Evolutionary conservation across 495 filamentous ascomycete species (phyloP).

Genomic region (Penicillium herquei): DNA sequence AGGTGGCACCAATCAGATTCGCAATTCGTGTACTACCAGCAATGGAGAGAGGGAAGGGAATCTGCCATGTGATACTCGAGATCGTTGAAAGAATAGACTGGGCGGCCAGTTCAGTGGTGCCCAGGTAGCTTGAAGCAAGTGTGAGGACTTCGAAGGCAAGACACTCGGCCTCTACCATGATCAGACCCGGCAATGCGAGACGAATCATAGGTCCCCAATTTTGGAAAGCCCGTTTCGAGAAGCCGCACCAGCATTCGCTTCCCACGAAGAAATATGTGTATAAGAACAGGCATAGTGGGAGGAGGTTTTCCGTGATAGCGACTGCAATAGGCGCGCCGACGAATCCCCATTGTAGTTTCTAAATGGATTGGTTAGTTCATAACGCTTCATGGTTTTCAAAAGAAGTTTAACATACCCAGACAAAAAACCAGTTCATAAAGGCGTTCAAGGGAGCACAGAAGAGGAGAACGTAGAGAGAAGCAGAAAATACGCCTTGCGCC

Average conservation of each 20-base stretch:
- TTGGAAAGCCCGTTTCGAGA: constrained; percentile 62
- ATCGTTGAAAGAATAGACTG: constrained; percentile 66
- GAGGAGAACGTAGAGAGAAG: constrained; percentile 63
- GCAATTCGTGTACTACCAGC: constrained; percentile 63
- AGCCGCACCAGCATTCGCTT: constrained; percentile 75
- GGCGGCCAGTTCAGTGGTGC: constrained; percentile 65
- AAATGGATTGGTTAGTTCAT: constrained; percentile 1
- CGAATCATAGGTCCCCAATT: constrained; percentile 89
- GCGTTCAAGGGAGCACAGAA: constrained; percentile 71
- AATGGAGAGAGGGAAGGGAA: constrained; percentile 64
- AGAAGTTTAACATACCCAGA: constrained; percentile 53
- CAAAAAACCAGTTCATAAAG: constrained; percentile 72
- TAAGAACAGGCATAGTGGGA: constrained; percentile 69
- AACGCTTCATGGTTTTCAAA: background rate
- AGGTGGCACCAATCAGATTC: constrained; percentile 65
- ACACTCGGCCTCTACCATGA: constrained; percentile 92
- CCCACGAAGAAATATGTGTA: constrained; percentile 63
- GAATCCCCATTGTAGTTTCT: constrained; percentile 74
- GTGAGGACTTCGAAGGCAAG: constrained; percentile 82
- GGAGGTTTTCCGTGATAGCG: constrained; percentile 75
- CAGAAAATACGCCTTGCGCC: constrained; percentile 70
- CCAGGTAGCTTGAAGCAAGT: constrained; percentile 67
- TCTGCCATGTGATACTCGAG: constrained; percentile 60
- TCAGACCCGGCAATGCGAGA: constrained; percentile 78
- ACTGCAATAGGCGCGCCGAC: constrained; percentile 83